Conservation (phyloP, 179 eudicot genomes). For the Kewa caespitosa region DNA sequence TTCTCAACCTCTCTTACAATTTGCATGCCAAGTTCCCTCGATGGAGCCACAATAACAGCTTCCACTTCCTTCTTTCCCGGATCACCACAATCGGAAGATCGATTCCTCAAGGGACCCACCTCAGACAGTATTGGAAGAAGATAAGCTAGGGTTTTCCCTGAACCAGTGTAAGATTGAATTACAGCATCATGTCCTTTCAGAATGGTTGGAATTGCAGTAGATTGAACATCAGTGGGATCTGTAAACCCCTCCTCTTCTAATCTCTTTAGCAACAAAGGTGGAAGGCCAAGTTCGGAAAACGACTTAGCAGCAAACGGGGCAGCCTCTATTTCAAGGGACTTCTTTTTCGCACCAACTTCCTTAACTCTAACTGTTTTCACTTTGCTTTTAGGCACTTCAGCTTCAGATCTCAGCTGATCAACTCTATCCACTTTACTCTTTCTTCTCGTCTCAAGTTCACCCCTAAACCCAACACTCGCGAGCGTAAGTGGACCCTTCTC, state of each 20-base stretch:
- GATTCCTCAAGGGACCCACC: constrained; percentile 63
- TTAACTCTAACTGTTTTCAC: constrained; percentile 33
- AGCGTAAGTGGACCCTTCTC: constrained; percentile 58
- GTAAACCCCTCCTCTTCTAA: constrained; percentile 69
- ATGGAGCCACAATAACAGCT: constrained; percentile 88
- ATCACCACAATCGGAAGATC: constrained; percentile 23
- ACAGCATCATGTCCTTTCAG: constrained; percentile 70
- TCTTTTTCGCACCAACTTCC: constrained; percentile 25
- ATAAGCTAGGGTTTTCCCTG: constrained; percentile 90
- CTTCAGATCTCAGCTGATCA: constrained; percentile 26
- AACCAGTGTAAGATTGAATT: constrained; percentile 91
- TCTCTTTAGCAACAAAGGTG: constrained; percentile 65
- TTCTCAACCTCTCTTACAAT: constrained; percentile 86
- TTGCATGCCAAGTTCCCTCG: constrained; percentile 96
- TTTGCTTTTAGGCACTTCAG: constrained; percentile 46
- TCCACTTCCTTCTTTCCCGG: constrained; percentile 51
- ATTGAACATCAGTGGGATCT: constrained; percentile 81
- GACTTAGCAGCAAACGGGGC: constrained; percentile 80
- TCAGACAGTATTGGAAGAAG: constrained; percentile 81
- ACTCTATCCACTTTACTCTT: constrained; percentile 30
- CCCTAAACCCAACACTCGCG: constrained; percentile 56
- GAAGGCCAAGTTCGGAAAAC: constrained; percentile 81
- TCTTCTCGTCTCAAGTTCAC: constrained; percentile 28
- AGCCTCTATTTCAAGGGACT: constrained; percentile 50
- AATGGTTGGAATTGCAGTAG: constrained; percentile 74